Evolutionary conservation across 805 yeast genomes (phyloP), one percentile per base, ranked within the genome.

Genomic region (Hanseniaspora guilliermondii): DNA sequence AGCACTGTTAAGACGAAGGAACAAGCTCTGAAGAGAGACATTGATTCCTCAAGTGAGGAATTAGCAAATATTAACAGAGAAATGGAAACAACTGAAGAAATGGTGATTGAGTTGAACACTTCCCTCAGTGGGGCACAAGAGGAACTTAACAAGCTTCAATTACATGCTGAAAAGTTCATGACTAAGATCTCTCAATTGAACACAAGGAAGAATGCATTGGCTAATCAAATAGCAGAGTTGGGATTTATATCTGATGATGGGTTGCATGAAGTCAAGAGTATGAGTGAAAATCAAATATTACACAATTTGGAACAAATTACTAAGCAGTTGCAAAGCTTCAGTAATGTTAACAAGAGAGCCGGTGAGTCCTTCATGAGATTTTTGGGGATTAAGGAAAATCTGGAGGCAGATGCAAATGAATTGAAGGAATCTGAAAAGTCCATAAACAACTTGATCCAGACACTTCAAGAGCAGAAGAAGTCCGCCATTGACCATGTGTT

Each of bases 191-290:
- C 84, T 1, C 64, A 82, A 4, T 67, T 87, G 48, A 63, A 70
- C 4, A 70, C 73, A 42, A 75, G 95, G 58, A 75, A 85, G 56
- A 86, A 83, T 48, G 94, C 85, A 59, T 66, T 86, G 24, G 82
- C 80, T 58, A 77, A 75, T 56, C 85, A 79, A 62, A 82, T 88
- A 32, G 74, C 89, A 57, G 95, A 85, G 41, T 69, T 89, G 40
- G 97, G 97, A n/a, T 85, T 85, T 3, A 71, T 91, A 17, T 91
- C 96, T 0, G 96, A 88, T 61, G 88, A 85, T 53, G 88, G 93
- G 0, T 80, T 86, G 59, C 73, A 73, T 14, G 63, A 67, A 35
- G 78, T 73, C 61, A 74, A 73, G 36, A 65, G 68, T 36, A 60
- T 70, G 19, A 63, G 70, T 2, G 78, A 87, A 11, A 79, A 77